Conservation (phyloP, 441 rosid genomes). For the Erysimum cheiri region DNA sequence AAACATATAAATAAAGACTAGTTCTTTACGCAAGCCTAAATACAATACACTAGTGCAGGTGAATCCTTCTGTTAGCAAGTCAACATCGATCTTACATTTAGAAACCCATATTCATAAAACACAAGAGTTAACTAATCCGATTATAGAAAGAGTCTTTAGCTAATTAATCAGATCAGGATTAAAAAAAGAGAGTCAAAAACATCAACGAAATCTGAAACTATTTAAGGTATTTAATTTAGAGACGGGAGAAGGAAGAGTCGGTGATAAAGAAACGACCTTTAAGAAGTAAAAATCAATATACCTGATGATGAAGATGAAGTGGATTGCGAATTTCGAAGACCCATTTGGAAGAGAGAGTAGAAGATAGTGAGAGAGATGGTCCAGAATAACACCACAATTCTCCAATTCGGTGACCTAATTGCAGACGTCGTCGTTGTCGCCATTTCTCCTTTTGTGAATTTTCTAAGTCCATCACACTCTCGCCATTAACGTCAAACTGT, state of each 20-base stretch:
- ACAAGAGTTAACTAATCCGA: background rate
- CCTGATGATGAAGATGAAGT: slow-evolving; percentile 51
- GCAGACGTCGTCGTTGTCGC: slow-evolving; percentile 41
- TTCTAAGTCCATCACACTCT: background rate
- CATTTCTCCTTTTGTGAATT: slow-evolving; percentile 31
- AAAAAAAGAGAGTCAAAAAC: background rate
- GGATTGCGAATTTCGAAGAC: slow-evolving; percentile 49
- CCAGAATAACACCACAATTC: slow-evolving; percentile 62
- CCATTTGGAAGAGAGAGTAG: slow-evolving; percentile 60
- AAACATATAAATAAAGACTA: slow-evolving; percentile 8
- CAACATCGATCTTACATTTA: slow-evolving; percentile 22
- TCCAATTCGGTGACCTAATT: slow-evolving; percentile 50
- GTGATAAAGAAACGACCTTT: slow-evolving; percentile 1
- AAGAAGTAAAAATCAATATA: slow-evolving; percentile 6
- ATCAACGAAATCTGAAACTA: background rate
- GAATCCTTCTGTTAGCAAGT: slow-evolving; percentile 26
- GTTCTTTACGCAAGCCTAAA: slow-evolving; percentile 16
- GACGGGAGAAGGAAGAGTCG: background rate
- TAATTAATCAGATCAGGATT: slow-evolving; percentile 18
- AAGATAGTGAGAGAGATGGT: slow-evolving; percentile 55
- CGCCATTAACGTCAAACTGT: slow-evolving; percentile 20
- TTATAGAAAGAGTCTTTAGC: background rate
- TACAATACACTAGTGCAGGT: slow-evolving; percentile 1
- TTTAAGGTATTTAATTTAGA: background rate
- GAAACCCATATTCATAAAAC: background rate